phyloP scores from a whole-genome alignment of 352 stramenopile genomes.

The Phytophthora cryptogea region DNA sequence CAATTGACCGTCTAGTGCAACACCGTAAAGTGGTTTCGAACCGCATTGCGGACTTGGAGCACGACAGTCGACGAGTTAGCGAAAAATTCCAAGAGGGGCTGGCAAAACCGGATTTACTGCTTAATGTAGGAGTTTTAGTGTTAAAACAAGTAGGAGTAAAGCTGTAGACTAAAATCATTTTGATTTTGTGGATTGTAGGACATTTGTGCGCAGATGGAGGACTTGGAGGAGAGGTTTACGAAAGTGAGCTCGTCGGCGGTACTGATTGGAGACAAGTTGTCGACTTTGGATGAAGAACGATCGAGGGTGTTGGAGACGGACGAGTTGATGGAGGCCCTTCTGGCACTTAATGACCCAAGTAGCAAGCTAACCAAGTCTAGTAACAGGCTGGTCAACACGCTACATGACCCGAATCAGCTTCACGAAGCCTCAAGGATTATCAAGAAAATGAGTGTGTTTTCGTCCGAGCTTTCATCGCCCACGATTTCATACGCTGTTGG shows the following conservation, averaged over 20 bases:
- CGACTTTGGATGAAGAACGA: conserved; percentile 66
- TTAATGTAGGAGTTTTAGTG: conserved; percentile 40
- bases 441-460: conserved; percentile 78
- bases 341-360: conserved; percentile 70
- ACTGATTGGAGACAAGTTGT: conserved; percentile 70
- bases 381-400: conserved; percentile 64
- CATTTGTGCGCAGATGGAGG: conserved; percentile 80
- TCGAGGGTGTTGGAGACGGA: conserved; percentile 74
- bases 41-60: conserved; percentile 63
- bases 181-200: conserved; percentile 39
- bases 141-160: background rate
- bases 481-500: conserved; percentile 55
- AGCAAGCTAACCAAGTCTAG: conserved; percentile 58
- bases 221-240: conserved; percentile 83
- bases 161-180: conserved; percentile 2
- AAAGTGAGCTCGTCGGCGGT: conserved; percentile 87
- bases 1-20: conserved; percentile 60
- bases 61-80: conserved; percentile 60
- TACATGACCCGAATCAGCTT: conserved; percentile 72
- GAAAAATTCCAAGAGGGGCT: conserved; percentile 71
- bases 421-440: conserved; percentile 71
- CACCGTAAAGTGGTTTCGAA: conserved; percentile 64
- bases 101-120: conserved; percentile 55
- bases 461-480: conserved; percentile 66
- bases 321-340: conserved; percentile 75